These are phyloP conservation scores for Candida piceae DNA, from an alignment of 805 yeast species.

Conservation along the genomic window DNA sequence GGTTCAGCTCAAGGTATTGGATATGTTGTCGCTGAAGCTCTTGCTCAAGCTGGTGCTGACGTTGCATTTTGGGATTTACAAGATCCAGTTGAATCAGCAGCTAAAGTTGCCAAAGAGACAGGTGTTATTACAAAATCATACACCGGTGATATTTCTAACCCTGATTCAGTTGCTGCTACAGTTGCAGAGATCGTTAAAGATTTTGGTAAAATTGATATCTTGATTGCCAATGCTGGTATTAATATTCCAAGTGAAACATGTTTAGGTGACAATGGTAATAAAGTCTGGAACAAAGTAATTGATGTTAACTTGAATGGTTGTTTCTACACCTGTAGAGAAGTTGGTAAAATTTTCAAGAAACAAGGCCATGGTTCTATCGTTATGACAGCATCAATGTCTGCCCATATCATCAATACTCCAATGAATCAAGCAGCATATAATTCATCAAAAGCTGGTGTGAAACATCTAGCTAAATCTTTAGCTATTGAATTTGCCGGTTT, in stretches of 20 bases:
- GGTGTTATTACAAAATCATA: constrained; percentile 15
- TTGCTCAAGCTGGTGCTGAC: constrained; percentile 46
- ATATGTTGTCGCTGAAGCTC: constrained; percentile 43
- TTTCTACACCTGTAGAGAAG: constrained; percentile 43
- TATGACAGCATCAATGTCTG: constrained; percentile 49
- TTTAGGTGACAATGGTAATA: constrained; percentile 21
- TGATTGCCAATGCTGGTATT: constrained; percentile 41
- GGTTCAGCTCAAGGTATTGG: constrained; percentile 61
- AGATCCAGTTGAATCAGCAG: constrained; percentile 11
- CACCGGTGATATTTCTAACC: constrained; percentile 30
- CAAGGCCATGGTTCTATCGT: constrained; percentile 42
- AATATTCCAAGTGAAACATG: constrained; percentile 23
- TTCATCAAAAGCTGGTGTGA: constrained; percentile 42
- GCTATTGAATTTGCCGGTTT: constrained; percentile 43
- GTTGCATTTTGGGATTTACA: constrained; percentile 34
- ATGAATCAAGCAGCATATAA: constrained; percentile 43
- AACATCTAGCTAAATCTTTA: constrained; percentile 39
- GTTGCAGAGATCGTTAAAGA: constrained; percentile 26
- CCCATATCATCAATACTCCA: constrained; percentile 46
- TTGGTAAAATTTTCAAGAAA: constrained; percentile 39
- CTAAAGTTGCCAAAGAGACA: constrained; percentile 7
- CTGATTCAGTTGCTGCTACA: constrained; percentile 26
- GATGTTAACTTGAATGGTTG: constrained; percentile 44
- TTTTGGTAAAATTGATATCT: constrained; percentile 36
- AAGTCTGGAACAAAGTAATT: constrained; percentile 33